Percentiles rank a stretch among this genome's conserved stretches.
Conservation (phyloP, 2,329 filamentous ascomycete species). For the Colletotrichum tamarilloi region DNA sequence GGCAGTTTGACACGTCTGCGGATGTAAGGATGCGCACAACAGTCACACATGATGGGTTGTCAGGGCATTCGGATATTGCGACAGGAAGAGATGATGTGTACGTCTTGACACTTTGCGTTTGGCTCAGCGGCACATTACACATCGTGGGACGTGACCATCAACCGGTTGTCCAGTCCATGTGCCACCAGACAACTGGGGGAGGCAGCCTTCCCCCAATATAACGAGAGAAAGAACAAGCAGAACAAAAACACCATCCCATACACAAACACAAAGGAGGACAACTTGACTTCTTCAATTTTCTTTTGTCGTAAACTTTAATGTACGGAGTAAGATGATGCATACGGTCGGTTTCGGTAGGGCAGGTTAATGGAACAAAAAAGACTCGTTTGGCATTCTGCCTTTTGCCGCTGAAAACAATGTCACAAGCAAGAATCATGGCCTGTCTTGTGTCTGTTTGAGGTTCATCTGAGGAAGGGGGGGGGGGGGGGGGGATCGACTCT, state of each 20-base stretch:
- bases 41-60: constrained; percentile 13
- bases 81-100: background rate
- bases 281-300: constrained; percentile 28
- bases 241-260: background rate
- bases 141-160: background rate
- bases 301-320: constrained; percentile 36
- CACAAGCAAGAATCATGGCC: too few species aligned
- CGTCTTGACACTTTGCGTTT: background rate
- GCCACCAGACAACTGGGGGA: background rate
- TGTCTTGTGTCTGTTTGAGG: background rate
- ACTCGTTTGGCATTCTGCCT: constrained; percentile 18
- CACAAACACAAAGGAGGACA: background rate
- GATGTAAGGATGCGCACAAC: constrained; percentile 1
- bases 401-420: background rate
- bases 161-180: background rate
- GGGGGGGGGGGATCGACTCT: background rate
- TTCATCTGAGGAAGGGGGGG: background rate
- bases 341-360: constrained; percentile 34
- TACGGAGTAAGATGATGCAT: constrained; percentile 36
- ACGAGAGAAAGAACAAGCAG: background rate
- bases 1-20: background rate
- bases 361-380: constrained; percentile 34
- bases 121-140: background rate
- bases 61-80: background rate
- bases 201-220: constrained; percentile 1